These are phyloP conservation scores for Diaporthe sp. DNA, from an alignment of 2,329 filamentous ascomycete genomes.

Conservation along the genomic window DNA sequence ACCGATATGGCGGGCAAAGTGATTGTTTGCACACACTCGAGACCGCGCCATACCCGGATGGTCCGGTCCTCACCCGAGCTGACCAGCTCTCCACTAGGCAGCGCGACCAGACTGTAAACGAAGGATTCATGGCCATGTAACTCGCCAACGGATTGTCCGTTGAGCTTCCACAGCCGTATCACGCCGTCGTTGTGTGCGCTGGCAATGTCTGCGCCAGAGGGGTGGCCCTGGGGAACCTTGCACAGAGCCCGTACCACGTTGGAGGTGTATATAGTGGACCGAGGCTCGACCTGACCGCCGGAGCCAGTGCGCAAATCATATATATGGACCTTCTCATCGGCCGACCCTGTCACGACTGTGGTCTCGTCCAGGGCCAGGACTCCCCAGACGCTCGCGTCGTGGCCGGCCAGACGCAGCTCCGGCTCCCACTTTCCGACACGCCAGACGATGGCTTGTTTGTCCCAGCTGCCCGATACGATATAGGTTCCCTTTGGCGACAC, in stretches of 20 bases:
- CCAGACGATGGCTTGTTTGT: slow-evolving; percentile 90
- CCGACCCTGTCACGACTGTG: slow-evolving; percentile 90
- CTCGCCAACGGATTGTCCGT: slow-evolving; percentile 81
- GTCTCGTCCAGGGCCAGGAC: slow-evolving; percentile 85
- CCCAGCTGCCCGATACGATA: slow-evolving; percentile 95
- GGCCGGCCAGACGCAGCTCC: slow-evolving; percentile 78
- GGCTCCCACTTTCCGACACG: slow-evolving; percentile 87
- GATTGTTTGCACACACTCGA: slow-evolving; percentile 91
- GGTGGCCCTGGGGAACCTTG: slow-evolving; percentile 80
- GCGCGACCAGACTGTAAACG: slow-evolving; percentile 85
- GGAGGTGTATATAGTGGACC: slow-evolving; percentile 72
- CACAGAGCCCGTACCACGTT: slow-evolving; percentile 93
- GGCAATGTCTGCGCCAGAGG: slow-evolving; percentile 90
- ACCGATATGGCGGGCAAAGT: slow-evolving; percentile 97
- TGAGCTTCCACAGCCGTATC: slow-evolving; percentile 87
- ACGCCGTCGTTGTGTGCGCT: slow-evolving; percentile 94
- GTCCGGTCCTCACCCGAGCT: slow-evolving; percentile 97
- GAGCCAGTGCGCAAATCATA: slow-evolving; percentile 79
- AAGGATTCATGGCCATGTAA: slow-evolving; percentile 93
- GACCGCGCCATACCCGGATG: slow-evolving; percentile 87
- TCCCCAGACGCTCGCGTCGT: slow-evolving; percentile 90
- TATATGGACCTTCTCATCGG: slow-evolving; percentile 89
- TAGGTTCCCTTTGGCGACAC: slow-evolving; percentile 79
- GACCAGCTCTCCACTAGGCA: slow-evolving; percentile 88
- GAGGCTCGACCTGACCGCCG: slow-evolving; percentile 64